Evolutionary conservation across 2,329 filamentous ascomycete species (phyloP).

Genomic region (Xenoacremonium recifei): DNA sequence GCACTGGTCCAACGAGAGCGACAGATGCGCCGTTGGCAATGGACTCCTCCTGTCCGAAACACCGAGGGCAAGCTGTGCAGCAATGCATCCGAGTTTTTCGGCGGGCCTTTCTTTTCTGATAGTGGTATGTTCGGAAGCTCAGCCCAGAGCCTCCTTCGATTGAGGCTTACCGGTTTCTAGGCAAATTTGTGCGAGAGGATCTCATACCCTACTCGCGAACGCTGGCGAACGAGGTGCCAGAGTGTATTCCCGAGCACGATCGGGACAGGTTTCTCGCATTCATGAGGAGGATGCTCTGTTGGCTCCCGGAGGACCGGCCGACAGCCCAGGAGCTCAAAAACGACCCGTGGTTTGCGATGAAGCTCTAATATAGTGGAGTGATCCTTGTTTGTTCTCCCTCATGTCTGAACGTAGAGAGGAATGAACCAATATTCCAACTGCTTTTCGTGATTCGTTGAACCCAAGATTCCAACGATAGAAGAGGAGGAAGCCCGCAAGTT

Average conservation of each 20-base stretch:
- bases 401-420: too few species aligned
- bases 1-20: neutral
- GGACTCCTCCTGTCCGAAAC: neutral
- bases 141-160: neutral
- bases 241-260: neutral
- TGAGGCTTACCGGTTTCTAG: neutral
- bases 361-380: too few species aligned
- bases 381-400: too few species aligned
- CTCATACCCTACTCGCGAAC: neutral
- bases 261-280: too few species aligned
- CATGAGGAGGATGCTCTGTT: too few species aligned
- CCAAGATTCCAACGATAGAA: too few species aligned
- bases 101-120: neutral
- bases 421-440: too few species aligned
- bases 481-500: too few species aligned
- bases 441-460: too few species aligned
- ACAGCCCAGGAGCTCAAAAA: too few species aligned
- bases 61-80: neutral
- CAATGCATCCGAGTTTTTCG: neutral
- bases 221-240: neutral
- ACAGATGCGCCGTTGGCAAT: neutral
- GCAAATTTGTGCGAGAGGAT: neutral
- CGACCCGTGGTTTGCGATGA: too few species aligned
- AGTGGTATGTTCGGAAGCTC: neutral
- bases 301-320: too few species aligned